Percentiles rank a stretch among this genome's conserved stretches.
phyloP scores from a whole-genome alignment of 192 early-diverging fungal species.

The Entomortierella lignicola region DNA sequence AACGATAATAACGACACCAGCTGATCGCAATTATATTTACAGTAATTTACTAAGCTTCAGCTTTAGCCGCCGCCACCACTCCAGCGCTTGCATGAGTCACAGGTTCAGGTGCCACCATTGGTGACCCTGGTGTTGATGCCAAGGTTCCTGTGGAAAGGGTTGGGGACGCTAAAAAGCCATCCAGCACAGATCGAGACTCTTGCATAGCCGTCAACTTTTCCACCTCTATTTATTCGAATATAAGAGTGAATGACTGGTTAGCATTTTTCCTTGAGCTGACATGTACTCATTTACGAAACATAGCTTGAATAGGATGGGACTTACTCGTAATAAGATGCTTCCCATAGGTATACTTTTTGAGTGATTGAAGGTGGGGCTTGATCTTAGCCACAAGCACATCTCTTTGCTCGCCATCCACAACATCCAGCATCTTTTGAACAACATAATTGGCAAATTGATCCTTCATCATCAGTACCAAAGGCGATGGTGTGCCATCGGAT shows the following conservation, averaged over 20 bases:
- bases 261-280: too few relatives aligned
- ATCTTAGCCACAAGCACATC: conserved; percentile 90
- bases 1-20: too few relatives aligned
- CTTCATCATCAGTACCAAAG: conserved; percentile 97
- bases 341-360: conserved; percentile 98
- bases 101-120: neutral
- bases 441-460: conserved; percentile 99
- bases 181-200: conserved; percentile 15
- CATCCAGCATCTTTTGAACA: conserved; percentile 99
- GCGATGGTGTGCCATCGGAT: conserved; percentile 82
- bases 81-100: neutral
- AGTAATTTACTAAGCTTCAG: conserved; percentile 1
- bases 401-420: conserved; percentile 90
- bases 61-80: neutral
- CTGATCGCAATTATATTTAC: neutral
- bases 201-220: conserved; percentile 45
- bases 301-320: conserved; percentile 19
- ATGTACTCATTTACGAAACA: too few relatives aligned
- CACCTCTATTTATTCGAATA: conserved; percentile 20
- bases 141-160: neutral
- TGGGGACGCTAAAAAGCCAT: conserved; percentile 12
- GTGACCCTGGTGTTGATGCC: conserved; percentile 10
- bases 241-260: neutral
- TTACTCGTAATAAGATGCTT: conserved; percentile 91
- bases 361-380: conserved; percentile 88